A percentile compares a stretch with the other conserved stretches of the same genome.
These are phyloP conservation scores for Brassica napus DNA, from an alignment of 345 rosid species.

Conservation along the genomic window DNA sequence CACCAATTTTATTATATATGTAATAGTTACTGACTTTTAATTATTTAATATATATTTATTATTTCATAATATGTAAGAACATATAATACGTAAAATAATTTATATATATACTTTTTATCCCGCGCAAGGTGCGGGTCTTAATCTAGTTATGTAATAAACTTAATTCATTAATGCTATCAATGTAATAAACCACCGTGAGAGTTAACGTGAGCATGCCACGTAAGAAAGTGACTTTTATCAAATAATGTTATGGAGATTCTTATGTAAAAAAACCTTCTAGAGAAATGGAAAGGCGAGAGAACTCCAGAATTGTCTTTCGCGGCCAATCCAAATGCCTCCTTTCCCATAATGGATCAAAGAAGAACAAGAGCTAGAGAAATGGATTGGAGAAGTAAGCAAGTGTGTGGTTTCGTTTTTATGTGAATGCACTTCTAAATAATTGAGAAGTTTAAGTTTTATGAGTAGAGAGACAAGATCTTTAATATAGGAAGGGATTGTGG, in stretches of 20 bases:
- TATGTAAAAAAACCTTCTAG: conserved; percentile 47
- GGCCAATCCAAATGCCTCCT: conserved; percentile 54
- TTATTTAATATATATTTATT: too few species aligned
- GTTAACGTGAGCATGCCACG: too few species aligned
- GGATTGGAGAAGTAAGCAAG: neutral
- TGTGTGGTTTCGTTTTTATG: neutral
- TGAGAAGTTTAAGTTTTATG: conserved; percentile 10
- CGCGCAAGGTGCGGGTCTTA: too few species aligned
- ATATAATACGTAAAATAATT: too few species aligned
- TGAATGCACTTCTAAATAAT: neutral
- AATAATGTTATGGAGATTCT: neutral
- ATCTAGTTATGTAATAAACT: too few species aligned
- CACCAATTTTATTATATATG: too few species aligned
- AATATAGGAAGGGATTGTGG: conserved; percentile 26
- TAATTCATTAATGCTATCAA: too few species aligned
- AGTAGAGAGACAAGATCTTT: conserved; percentile 7
- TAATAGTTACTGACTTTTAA: too few species aligned
- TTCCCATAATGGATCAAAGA: conserved; percentile 12
- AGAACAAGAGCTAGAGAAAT: neutral
- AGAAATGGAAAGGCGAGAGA: conserved; percentile 52
- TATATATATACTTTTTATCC: too few species aligned
- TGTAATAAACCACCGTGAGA: too few species aligned
- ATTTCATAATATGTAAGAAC: too few species aligned
- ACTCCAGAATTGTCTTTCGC: conserved; percentile 49
- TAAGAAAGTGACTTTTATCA: too few species aligned